Percentiles rank a stretch among this genome's conserved stretches.
phyloP scores from a whole-genome alignment of 2,329 filamentous ascomycete genomes.

The Penicillium glabrum region DNA sequence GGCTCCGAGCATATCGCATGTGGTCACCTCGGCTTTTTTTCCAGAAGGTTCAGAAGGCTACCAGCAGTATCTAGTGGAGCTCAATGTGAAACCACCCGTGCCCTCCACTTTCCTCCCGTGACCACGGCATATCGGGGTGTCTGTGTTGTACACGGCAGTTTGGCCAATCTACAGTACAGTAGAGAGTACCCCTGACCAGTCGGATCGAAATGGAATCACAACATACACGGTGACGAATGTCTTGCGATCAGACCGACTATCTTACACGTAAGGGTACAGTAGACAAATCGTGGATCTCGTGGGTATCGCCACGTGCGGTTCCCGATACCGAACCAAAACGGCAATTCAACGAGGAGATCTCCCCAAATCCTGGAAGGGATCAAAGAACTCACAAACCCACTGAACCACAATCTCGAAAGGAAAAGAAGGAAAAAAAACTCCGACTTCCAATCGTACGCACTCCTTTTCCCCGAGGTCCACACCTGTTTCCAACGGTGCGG shows the following conservation, averaged over 20 bases:
- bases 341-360: neutral
- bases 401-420: neutral
- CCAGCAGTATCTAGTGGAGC: neutral
- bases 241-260: neutral
- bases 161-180: neutral
- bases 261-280: neutral
- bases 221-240: neutral
- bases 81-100: neutral
- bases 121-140: neutral
- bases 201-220: neutral
- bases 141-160: neutral
- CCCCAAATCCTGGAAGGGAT: neutral
- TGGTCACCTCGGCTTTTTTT: neutral
- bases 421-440: constrained; percentile 2
- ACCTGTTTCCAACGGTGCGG: constrained; percentile 23
- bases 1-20: neutral
- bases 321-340: constrained; percentile 1
- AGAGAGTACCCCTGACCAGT: neutral
- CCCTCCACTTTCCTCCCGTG: constrained; percentile 1
- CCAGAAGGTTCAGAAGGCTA: neutral
- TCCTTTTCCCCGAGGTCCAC: constrained; percentile 15
- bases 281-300: neutral
- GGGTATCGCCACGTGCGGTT: constrained; percentile 2
- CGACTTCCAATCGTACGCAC: constrained; percentile 3
- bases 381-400: neutral